phyloP scores from a whole-genome alignment of 2,329 filamentous ascomycete species.

The Corynespora cassiicola region DNA sequence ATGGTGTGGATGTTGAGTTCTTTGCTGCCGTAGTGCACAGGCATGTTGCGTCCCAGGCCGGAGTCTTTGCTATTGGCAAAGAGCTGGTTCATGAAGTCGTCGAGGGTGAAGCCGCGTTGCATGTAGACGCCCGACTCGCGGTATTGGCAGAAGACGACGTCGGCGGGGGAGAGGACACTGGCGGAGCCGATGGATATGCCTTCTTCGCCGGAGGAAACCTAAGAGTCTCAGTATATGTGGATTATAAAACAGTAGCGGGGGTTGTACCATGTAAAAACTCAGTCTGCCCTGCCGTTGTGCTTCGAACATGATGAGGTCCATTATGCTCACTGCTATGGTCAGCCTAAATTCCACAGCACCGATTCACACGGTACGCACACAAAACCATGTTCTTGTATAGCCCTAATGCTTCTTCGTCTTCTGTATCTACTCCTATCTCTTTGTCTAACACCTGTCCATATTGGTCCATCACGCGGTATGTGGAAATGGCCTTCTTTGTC shows the following conservation, averaged over 20 bases:
- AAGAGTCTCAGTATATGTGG: conserved; percentile 1
- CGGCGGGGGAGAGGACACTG: conserved; percentile 79
- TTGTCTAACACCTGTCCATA: conserved; percentile 84
- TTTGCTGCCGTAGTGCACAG: conserved; percentile 89
- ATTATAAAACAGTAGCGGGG: too few relatives aligned
- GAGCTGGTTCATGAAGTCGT: conserved; percentile 93
- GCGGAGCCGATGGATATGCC: conserved; percentile 90
- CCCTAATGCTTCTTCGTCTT: conserved; percentile 64
- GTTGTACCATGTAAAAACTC: conserved; percentile 92
- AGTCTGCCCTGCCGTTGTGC: conserved; percentile 93
- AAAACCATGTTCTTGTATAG: conserved; percentile 71
- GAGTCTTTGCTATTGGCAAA: conserved; percentile 85
- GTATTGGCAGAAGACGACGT: conserved; percentile 95
- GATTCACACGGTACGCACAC: too few relatives aligned
- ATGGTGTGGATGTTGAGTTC: conserved; percentile 89
- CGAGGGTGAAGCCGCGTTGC: conserved; percentile 84
- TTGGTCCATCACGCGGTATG: conserved; percentile 90
- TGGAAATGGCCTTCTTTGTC: conserved; percentile 78
- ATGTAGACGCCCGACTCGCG: conserved; percentile 90
- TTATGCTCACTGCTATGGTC: conserved; percentile 73
- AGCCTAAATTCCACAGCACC: too few relatives aligned
- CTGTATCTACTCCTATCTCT: conserved; percentile 69
- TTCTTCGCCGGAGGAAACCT: conserved; percentile 87
- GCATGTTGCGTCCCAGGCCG: conserved; percentile 91
- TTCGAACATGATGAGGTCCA: conserved; percentile 98